Conservation (phyloP, 192 early-diverging fungal genomes). For the Coemansia sp. region DNA sequence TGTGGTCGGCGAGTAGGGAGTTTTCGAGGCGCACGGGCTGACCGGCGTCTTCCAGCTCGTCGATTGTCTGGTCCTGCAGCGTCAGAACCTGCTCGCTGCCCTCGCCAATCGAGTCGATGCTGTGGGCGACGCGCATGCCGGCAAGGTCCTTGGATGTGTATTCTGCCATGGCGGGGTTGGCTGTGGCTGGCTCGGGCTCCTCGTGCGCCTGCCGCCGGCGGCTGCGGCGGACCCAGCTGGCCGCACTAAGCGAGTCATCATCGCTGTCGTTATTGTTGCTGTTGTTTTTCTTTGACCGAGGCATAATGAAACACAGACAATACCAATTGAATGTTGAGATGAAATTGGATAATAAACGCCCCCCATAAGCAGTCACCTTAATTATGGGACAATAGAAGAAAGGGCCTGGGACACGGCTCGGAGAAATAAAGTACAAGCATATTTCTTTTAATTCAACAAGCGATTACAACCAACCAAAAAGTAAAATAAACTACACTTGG, state of each 20-base stretch:
- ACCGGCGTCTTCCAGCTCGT: slow-evolving; percentile 50
- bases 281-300: neutral
- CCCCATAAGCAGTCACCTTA: neutral
- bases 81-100: slow-evolving; percentile 78
- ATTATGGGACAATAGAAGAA: too few relatives aligned
- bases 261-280: slow-evolving; percentile 41
- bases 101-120: slow-evolving; percentile 1
- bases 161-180: slow-evolving; percentile 1
- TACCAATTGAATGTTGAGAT: too few relatives aligned
- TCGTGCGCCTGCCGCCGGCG: slow-evolving; percentile 54
- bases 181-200: slow-evolving; percentile 36
- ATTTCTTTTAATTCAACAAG: too few relatives aligned
- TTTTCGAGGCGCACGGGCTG: slow-evolving; percentile 75
- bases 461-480: too few relatives aligned
- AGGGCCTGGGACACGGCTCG: too few relatives aligned
- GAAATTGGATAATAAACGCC: neutral
- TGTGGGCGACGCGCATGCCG: slow-evolving; percentile 75
- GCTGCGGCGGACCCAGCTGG: slow-evolving; percentile 67
- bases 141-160: slow-evolving; percentile 54
- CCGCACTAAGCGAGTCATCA: slow-evolving; percentile 59
- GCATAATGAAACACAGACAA: neutral
- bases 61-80: slow-evolving; percentile 77
- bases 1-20: slow-evolving; percentile 63
- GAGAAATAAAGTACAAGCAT: too few relatives aligned
- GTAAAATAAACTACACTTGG: too few relatives aligned